Evolutionary conservation across 2,329 filamentous ascomycete genomes (phyloP).

Genomic region (Neonectria coccinea): DNA sequence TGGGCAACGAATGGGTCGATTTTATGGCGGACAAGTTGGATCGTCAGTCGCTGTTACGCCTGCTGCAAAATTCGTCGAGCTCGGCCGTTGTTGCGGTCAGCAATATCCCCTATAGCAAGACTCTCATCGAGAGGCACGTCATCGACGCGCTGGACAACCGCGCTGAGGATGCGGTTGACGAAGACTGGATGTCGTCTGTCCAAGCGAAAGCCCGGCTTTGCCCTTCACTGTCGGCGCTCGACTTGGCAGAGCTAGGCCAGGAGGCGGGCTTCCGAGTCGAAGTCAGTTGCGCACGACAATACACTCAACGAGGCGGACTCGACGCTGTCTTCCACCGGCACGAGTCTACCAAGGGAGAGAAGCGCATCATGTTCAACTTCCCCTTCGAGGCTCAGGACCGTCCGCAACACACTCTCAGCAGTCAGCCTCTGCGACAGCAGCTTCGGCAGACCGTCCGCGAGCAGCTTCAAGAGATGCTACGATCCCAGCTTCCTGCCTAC

Average conservation of each 20-base stretch:
- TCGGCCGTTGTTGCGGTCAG: constrained; percentile 26
- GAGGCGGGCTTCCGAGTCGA: constrained; percentile 61
- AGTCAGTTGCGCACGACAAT: constrained; percentile 58
- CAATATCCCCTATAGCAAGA: constrained; percentile 49
- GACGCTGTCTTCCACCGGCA: constrained; percentile 51
- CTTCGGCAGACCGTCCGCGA: background rate
- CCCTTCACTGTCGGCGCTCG: constrained; percentile 29
- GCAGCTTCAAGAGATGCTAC: constrained; percentile 10
- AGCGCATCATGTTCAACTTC: constrained; percentile 39
- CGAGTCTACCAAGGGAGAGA: constrained; percentile 31
- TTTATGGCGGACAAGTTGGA: constrained; percentile 31
- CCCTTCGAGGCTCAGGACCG: constrained; percentile 30
- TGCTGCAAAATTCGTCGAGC: constrained; percentile 16
- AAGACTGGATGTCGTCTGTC: constrained; percentile 27
- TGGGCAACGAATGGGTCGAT: constrained; percentile 37
- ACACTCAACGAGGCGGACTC: constrained; percentile 40
- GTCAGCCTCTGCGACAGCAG: constrained; percentile 12
- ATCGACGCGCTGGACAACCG: constrained; percentile 21
- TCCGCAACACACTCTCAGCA: background rate
- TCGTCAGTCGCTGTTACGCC: constrained; percentile 13
- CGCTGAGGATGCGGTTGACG: background rate
- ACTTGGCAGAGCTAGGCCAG: constrained; percentile 40
- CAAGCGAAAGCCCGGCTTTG: constrained; percentile 10
- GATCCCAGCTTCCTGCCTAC: constrained; percentile 36
- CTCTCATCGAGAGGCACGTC: constrained; percentile 42